Evolutionary conservation across 495 filamentous ascomycete species (phyloP).

Genomic region (Neurospora tetraspora): DNA sequence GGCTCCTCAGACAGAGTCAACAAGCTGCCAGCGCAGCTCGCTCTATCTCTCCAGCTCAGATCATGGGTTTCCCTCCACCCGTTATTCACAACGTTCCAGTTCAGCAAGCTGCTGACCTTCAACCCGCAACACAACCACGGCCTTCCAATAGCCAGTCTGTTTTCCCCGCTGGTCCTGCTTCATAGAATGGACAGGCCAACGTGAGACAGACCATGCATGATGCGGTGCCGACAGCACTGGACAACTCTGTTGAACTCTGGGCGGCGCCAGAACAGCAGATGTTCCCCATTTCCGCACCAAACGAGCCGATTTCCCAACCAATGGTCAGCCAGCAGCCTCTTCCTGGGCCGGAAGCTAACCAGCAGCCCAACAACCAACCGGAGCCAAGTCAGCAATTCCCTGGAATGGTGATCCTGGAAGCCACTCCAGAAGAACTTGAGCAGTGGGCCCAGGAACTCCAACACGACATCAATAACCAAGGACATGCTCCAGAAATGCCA

Average conservation of each 20-base stretch:
- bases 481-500: too few relatives aligned
- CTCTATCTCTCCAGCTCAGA: neutral
- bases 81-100: rapidly evolving
- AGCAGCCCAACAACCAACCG: too few relatives aligned
- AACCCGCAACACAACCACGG: neutral
- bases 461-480: neutral
- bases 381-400: neutral
- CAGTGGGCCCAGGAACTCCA: neutral
- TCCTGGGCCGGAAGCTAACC: too few relatives aligned
- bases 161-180: neutral
- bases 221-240: too few relatives aligned
- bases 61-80: neutral
- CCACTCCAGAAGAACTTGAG: neutral
- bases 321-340: too few relatives aligned
- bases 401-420: neutral
- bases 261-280: too few relatives aligned
- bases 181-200: neutral
- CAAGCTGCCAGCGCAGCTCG: neutral
- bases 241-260: too few relatives aligned
- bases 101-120: neutral
- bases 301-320: too few relatives aligned
- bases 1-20: neutral
- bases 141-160: neutral
- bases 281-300: too few relatives aligned
- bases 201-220: neutral